phyloP scores from a whole-genome alignment of 148 eudicot genomes.

The Fagopyrum tataricum region DNA sequence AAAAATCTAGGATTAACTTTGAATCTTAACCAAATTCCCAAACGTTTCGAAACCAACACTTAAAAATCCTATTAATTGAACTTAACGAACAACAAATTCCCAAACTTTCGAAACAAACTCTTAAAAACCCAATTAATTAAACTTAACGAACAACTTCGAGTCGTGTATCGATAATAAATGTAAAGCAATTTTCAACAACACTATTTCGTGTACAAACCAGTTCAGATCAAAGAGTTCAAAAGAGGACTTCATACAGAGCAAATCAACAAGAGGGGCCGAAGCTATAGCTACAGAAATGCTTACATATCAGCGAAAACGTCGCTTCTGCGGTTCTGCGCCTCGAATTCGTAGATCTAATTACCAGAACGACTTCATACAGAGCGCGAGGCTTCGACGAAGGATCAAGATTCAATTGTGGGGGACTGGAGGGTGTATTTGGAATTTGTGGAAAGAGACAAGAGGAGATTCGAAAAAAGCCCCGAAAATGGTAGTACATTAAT shows the following conservation, averaged over 20 bases:
- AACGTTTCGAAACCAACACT: not conserved
- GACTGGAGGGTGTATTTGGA: not conserved
- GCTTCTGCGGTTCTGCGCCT: not conserved
- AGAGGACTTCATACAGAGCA: not conserved
- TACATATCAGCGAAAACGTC: not conserved
- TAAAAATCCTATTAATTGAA: not conserved
- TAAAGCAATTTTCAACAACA: not conserved
- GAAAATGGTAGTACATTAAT: no score
- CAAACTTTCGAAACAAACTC: not conserved
- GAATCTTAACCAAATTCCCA: not conserved
- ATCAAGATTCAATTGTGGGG: no score
- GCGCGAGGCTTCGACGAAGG: not conserved
- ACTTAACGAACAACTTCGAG: no score
- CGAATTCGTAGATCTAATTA: not conserved
- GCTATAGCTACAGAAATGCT: not conserved
- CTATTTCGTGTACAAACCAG: not conserved
- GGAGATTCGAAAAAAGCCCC: not conserved
- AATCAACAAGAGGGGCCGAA: not conserved
- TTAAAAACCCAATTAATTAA: no score
- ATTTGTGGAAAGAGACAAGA: not conserved
- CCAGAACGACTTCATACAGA: not conserved
- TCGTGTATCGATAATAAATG: not conserved
- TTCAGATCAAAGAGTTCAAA: not conserved
- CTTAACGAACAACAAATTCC: not conserved
- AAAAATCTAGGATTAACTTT: not conserved